Conservation (phyloP, 2,329 filamentous ascomycete species). For the Paraconiothyrium sp. region DNA sequence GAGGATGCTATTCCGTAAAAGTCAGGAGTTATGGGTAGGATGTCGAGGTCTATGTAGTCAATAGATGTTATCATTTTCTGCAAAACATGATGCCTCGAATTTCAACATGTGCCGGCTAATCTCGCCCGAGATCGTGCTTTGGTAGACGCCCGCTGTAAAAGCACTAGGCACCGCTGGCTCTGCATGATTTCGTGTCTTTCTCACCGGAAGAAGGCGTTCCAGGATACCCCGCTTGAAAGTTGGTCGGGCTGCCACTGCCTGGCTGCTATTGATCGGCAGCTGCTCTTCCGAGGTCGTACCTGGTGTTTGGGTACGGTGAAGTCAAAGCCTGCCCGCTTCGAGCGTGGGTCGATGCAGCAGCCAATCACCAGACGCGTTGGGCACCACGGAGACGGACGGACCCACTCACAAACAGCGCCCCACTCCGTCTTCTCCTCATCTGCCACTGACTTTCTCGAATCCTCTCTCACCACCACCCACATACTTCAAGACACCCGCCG, state of each 20-base stretch:
- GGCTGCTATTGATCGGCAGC: not conserved
- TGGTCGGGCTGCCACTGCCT: not conserved
- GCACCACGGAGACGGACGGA: not conserved
- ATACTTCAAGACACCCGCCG: not conserved
- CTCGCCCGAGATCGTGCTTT: not conserved
- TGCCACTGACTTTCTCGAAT: conserved; percentile 8
- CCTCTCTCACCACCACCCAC: conserved; percentile 9
- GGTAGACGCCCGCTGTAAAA: too few species aligned
- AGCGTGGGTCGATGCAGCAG: not conserved
- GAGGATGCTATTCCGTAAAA: conserved; percentile 50
- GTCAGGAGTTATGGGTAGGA: conserved; percentile 14
- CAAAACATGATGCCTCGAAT: not conserved
- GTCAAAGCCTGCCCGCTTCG: not conserved
- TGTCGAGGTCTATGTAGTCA: conserved; percentile 16
- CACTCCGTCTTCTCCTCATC: conserved; percentile 16
- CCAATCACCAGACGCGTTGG: conserved; percentile 13
- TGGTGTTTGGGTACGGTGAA: conserved; percentile 2
- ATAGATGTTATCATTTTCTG: conserved; percentile 12
- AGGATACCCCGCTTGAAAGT: not conserved
- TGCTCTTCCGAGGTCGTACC: conserved; percentile 1
- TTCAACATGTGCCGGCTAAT: not conserved
- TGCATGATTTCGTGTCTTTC: not conserved
- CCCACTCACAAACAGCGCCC: not conserved
- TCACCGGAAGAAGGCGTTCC: not conserved
- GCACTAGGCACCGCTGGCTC: not conserved